Evolutionary conservation across 257 asterid genomes (phyloP).

Genomic region (Nyctanthes arbortristis): DNA sequence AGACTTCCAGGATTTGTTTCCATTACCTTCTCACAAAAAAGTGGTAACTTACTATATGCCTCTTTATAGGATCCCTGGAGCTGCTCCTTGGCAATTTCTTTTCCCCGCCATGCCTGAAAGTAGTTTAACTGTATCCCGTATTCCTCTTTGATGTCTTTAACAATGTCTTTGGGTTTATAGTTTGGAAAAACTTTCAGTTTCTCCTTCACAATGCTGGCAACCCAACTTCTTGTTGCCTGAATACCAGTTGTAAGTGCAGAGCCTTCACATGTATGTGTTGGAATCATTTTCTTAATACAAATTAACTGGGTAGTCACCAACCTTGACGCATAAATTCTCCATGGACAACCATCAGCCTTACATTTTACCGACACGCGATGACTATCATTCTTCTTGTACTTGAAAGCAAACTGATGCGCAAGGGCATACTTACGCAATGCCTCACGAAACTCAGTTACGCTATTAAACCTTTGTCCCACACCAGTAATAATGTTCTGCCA

Average conservation of each 20-base stretch:
- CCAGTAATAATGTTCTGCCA: conserved; percentile 91
- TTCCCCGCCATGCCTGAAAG: conserved; percentile 99
- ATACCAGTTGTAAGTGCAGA: conserved; percentile 59
- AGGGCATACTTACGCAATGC: conserved; percentile 86
- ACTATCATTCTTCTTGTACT: conserved; percentile 94
- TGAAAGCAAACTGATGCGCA: conserved; percentile 88
- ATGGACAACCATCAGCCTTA: conserved; percentile 91
- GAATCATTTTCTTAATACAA: conserved; percentile 81
- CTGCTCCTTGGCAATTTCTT: conserved; percentile 97
- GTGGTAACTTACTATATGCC: conserved; percentile 85
- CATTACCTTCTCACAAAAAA: conserved; percentile 82
- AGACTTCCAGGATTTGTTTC: conserved; percentile 98
- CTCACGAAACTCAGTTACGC: conserved; percentile 96
- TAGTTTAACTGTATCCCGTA: conserved; percentile 89
- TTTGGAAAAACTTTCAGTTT: conserved; percentile 76
- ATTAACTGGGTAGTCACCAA: conserved; percentile 78
- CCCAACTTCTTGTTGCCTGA: conserved; percentile 97
- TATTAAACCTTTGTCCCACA: conserved; percentile 94
- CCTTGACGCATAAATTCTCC: conserved; percentile 98
- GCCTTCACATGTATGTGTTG: conserved; percentile 91
- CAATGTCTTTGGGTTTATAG: conserved; percentile 95
- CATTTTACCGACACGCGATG: conserved; percentile 97
- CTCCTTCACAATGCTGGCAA: conserved; percentile 95
- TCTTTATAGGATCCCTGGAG: conserved; percentile 97
- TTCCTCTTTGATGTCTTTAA: conserved; percentile 84